These are phyloP conservation scores for Phytophthora vignae DNA, from an alignment of 352 stramenopile species.

Conservation along the genomic window DNA sequence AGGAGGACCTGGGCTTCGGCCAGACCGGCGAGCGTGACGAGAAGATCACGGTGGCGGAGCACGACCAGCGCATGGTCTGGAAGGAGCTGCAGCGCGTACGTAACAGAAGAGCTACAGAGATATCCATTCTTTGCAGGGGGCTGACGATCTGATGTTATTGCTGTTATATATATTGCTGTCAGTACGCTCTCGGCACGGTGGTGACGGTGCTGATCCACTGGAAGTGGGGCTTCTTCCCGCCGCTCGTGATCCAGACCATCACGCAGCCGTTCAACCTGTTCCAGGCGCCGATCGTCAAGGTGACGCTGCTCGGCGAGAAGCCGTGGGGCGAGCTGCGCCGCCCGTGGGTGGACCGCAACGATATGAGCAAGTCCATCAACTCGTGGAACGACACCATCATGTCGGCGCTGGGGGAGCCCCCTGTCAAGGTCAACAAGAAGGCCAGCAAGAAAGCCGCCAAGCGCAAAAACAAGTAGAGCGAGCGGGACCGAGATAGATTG, in stretches of 20 bases:
- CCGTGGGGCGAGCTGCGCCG: conserved; percentile 83
- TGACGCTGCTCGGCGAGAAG: conserved; percentile 66
- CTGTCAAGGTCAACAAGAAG: conserved; percentile 70
- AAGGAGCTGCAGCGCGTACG: conserved; percentile 81
- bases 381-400: conserved; percentile 86
- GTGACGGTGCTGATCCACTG: conserved; percentile 81
- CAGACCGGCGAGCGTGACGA: conserved; percentile 76
- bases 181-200: conserved; percentile 70
- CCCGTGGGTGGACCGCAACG: conserved; percentile 71
- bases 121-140: not conserved
- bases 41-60: conserved; percentile 85
- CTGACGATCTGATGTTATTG: not conserved
- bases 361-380: conserved; percentile 74
- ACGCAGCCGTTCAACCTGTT: conserved; percentile 83
- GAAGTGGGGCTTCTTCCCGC: conserved; percentile 85
- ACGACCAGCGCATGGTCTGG: conserved; percentile 74
- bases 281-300: conserved; percentile 70
- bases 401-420: conserved; percentile 66
- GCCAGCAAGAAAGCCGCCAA: conserved; percentile 74
- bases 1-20: conserved; percentile 83
- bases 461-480: conserved; percentile 71
- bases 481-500: conserved; percentile 7
- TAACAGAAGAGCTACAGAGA: not conserved
- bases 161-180: not conserved
- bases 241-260: conserved; percentile 82